These are phyloP conservation scores for Irpex sp. DNA, from an alignment of 1,284 basidiomycete genomes.

Conservation along the genomic window DNA sequence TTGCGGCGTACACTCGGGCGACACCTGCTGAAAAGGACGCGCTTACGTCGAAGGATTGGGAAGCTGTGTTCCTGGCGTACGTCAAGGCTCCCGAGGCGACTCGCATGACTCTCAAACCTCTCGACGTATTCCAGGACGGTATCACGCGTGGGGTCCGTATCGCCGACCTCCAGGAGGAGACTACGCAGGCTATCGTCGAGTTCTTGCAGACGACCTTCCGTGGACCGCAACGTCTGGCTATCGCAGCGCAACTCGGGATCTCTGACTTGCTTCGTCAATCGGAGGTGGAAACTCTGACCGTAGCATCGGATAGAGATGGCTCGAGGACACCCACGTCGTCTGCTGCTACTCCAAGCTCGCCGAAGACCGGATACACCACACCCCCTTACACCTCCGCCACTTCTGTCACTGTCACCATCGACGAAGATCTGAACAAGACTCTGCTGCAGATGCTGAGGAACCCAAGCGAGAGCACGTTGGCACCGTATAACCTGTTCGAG, in stretches of 20 bases:
- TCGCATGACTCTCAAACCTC: neutral
- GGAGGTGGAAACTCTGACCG: neutral
- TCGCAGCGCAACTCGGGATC: slow-evolving; percentile 1
- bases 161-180: neutral
- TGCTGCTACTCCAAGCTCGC: neutral
- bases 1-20: neutral
- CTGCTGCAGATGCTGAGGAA: slow-evolving; percentile 35
- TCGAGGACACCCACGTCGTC: neutral
- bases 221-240: neutral
- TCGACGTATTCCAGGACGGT: neutral
- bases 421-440: slow-evolving; percentile 29
- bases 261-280: neutral
- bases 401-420: slow-evolving; percentile 18
- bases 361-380: neutral
- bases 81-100: neutral
- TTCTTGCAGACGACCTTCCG: neutral
- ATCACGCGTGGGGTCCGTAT: neutral
- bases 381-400: neutral
- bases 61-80: neutral
- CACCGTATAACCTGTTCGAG: slow-evolving; percentile 35
- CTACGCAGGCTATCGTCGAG: neutral
- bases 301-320: neutral
- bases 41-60: neutral
- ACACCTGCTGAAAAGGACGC: slow-evolving; percentile 1
- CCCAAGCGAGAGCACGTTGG: slow-evolving; percentile 18